Evolutionary conservation across 768 basidiomycete genomes (phyloP), one percentile per base, ranked within the genome.

Genomic region (Macrolepiota albuminosa): DNA sequence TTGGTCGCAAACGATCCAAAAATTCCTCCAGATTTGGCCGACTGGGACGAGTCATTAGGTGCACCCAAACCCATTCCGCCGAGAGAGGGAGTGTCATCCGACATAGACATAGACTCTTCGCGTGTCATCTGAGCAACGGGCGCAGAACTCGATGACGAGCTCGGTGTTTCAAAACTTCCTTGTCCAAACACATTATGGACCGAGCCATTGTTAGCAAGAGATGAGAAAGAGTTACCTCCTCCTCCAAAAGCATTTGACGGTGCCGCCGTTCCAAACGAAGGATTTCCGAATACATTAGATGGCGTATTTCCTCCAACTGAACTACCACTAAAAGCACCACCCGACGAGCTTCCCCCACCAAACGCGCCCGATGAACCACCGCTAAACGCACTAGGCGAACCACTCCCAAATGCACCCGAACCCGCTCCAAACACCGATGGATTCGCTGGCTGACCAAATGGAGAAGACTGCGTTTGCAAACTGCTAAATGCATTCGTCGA

Each of bases 61-160:
- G 71, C 72, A 13, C 72, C 64, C 21, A 64, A 48, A 1, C 56
- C 61, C 42, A 64, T 57, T 39, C 64, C 66, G 14, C 75, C 72
- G 14, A 79, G 66, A 52, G 71, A 75, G 8, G 67, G 69, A 31
- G 75, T 65, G 18, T 74, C 64, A 61, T 78, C 78, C 1, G 76
- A 73, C 80, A 81, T 81, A 2, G 80, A 79, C 10, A 81, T 80
- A 2, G 80, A 79, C 10, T 74, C 78, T 64, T 81, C 80, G 37
- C 77, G 73, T 5, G 76, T 74, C 62, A 81, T 76, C 36, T 70
- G 64, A 6, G 61, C 57, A 33, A 56, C 47, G 9, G 61, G 10
- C 37, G 61, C 18, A 57, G 67, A 56, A n/a, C 61, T 54, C 14
- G 64, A 52, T 14, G 68, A 40, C 7, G 66, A 24, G 33, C 61